These are phyloP conservation scores for Nissolia schottii DNA, from an alignment of 306 rosid genomes.

Conservation along the genomic window DNA sequence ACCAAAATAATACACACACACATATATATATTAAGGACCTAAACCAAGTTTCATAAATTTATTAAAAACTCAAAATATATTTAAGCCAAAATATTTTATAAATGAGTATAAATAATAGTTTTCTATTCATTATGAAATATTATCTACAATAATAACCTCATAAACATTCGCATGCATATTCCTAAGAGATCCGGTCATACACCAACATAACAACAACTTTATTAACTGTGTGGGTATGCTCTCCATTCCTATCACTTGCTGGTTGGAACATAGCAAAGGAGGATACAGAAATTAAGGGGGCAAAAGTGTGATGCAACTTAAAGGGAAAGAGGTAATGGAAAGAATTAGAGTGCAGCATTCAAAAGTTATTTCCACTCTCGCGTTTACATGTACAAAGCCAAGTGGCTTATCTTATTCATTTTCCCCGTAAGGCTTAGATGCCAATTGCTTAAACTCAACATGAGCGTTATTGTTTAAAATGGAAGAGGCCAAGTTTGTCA, in stretches of 20 bases:
- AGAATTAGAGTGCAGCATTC: neutral
- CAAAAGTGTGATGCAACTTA: neutral
- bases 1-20: no score
- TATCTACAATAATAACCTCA: no score
- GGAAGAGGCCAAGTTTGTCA: slow-evolving; percentile 1
- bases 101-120: no score
- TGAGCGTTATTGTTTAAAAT: neutral
- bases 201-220: no score
- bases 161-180: no score
- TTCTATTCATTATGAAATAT: no score
- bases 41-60: no score
- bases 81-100: no score
- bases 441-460: neutral
- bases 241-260: neutral
- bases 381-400: slow-evolving; percentile 4
- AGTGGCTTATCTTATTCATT: slow-evolving; percentile 1
- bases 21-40: no score
- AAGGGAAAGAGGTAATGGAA: neutral
- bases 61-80: no score
- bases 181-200: no score
- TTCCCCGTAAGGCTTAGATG: slow-evolving; percentile 6
- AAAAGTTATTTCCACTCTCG: neutral
- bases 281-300: neutral
- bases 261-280: neutral
- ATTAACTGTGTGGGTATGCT: no score